Conservation (phyloP, 1,139 yeast genomes). For the Groenewaldozyma sp. region DNA sequence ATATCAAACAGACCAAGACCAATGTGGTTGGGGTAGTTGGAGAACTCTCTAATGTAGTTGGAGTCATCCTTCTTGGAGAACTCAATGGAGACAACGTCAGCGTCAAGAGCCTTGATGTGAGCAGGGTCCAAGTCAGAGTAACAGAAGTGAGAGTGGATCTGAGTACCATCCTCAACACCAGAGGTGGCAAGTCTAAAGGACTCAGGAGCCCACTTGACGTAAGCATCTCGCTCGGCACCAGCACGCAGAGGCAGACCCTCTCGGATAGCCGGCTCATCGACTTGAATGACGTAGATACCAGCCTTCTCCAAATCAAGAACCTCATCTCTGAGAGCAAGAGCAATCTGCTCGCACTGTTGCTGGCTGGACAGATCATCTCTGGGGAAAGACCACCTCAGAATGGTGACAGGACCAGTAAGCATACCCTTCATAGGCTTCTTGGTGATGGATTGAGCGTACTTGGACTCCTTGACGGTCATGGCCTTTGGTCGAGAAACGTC, state of each 20-base stretch:
- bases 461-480: conserved; percentile 98
- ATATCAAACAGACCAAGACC: conserved; percentile 98
- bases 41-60: conserved; percentile 93
- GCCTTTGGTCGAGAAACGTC: conserved; percentile 98
- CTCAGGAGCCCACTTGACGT: conserved; percentile 98
- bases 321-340: conserved; percentile 97
- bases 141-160: conserved; percentile 99
- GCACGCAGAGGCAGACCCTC: conserved; percentile 99
- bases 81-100: conserved; percentile 98
- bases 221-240: conserved; percentile 92
- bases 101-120: conserved; percentile 98
- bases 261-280: conserved; percentile 99
- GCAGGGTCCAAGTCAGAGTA: conserved; percentile 99
- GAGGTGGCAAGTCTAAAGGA: conserved; percentile 99
- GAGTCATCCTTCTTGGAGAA: conserved; percentile 99
- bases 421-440: conserved; percentile 98
- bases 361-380: conserved; percentile 95
- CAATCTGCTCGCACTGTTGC: conserved; percentile 94
- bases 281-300: conserved; percentile 96
- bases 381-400: conserved; percentile 99
- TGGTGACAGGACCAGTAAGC: conserved; percentile 99
- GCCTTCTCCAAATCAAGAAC: conserved; percentile 97
- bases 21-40: conserved; percentile 98
- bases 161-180: conserved; percentile 91
- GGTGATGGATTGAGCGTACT: conserved; percentile 95